Percentiles rank a stretch among this genome's conserved stretches.
These are phyloP conservation scores for Salix arbutifolia DNA, from an alignment of 345 rosid genomes.

Conservation along the genomic window DNA sequence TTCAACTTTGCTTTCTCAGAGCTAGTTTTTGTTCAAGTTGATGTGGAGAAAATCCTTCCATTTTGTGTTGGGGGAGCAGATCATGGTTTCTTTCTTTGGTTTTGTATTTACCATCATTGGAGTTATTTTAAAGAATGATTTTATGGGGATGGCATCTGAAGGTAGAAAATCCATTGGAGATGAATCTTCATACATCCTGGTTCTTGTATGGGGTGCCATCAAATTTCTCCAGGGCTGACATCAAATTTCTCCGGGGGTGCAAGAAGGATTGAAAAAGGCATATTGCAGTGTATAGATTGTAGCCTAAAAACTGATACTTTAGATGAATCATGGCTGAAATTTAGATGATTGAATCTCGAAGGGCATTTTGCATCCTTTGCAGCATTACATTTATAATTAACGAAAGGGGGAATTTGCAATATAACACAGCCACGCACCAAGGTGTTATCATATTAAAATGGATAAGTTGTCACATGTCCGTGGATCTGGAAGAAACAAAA, in stretches of 20 bases:
- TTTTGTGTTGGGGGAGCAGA: conserved; percentile 83
- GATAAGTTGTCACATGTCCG: neutral
- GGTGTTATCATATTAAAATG: neutral
- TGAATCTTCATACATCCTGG: conserved; percentile 32
- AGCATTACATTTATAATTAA: neutral
- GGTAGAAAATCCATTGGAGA: conserved; percentile 19
- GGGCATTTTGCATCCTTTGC: neutral
- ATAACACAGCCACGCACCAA: neutral
- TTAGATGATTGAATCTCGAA: neutral
- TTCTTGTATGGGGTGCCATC: conserved; percentile 60
- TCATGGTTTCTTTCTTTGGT: conserved; percentile 64
- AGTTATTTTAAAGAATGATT: conserved; percentile 46
- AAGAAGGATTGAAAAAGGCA: neutral
- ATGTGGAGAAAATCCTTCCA: conserved; percentile 75
- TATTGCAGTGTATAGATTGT: neutral
- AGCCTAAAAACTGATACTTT: neutral
- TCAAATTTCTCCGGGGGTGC: neutral
- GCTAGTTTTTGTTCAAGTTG: conserved; percentile 58
- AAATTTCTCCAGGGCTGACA: conserved; percentile 37
- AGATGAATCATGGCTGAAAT: neutral
- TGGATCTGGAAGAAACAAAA: neutral
- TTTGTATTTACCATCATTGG: conserved; percentile 70
- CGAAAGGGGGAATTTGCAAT: neutral
- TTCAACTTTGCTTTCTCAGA: conserved; percentile 84
- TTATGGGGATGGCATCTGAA: conserved; percentile 39